phyloP scores from a whole-genome alignment of 2,329 filamentous ascomycete species.

The Sclerotinia sclerotiorum region DNA sequence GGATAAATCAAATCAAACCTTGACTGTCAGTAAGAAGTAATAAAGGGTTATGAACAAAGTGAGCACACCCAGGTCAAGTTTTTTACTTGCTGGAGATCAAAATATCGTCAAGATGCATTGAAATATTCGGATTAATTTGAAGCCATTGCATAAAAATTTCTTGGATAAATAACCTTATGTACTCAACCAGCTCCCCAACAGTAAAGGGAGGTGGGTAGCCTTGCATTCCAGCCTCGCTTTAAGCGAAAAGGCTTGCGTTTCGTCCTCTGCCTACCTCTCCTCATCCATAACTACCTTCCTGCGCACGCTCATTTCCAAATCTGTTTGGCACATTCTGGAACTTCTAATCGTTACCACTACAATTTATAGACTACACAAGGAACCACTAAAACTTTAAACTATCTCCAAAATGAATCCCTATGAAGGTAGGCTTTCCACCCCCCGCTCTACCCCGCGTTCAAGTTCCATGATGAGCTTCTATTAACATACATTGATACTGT shows the following conservation, averaged over 20 bases:
- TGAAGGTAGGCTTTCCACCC: constrained; percentile 47
- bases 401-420: constrained; percentile 48
- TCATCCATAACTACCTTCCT: not conserved
- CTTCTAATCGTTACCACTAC: not conserved
- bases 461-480: not conserved
- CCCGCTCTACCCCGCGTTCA: constrained; percentile 16
- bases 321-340: not conserved
- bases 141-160: not conserved
- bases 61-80: too few species aligned
- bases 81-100: not conserved
- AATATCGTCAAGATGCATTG: not conserved
- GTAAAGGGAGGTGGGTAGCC: not conserved
- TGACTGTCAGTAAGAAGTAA: not conserved
- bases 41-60: too few species aligned
- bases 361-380: not conserved
- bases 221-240: constrained; percentile 16
- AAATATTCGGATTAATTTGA: not conserved
- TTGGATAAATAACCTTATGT: not conserved
- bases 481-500: constrained; percentile 23
- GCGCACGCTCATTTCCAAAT: not conserved
- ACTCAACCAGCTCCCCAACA: not conserved
- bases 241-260: constrained; percentile 21
- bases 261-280: constrained; percentile 4
- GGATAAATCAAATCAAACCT: too few species aligned
- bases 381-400: not conserved